Evolutionary conservation across 2,329 filamentous ascomycete species (phyloP).

Genomic region (Cordyceps tenuipes): DNA sequence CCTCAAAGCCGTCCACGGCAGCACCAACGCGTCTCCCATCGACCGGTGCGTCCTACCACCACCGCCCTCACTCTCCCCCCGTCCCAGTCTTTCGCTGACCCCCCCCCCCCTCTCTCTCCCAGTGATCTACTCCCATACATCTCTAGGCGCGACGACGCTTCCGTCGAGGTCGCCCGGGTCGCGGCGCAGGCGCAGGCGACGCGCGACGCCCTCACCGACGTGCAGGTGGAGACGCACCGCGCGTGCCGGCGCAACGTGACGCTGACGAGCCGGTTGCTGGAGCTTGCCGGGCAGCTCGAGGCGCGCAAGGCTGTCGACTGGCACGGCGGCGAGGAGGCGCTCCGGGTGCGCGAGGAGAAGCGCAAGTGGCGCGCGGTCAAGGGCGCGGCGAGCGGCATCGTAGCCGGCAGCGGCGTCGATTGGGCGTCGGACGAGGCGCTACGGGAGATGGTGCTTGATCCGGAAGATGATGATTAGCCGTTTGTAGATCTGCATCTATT

Average conservation of each 20-base stretch:
- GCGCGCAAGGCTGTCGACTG: conserved; percentile 45
- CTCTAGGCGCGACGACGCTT: conserved; percentile 57
- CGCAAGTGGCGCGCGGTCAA: conserved; percentile 69
- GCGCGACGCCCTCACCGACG: conserved; percentile 43
- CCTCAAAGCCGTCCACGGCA: conserved; percentile 67
- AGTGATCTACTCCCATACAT: conserved; percentile 62
- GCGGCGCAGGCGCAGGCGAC: conserved; percentile 43
- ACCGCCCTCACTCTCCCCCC: neutral
- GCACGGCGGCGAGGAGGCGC: conserved; percentile 47
- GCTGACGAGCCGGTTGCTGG: conserved; percentile 54
- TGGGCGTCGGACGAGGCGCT: conserved; percentile 66
- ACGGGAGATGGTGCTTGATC: conserved; percentile 63
- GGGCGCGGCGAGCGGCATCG: conserved; percentile 66
- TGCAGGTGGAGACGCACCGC: conserved; percentile 50
- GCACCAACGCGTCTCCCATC: conserved; percentile 52
- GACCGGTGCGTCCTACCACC: conserved; percentile 51
- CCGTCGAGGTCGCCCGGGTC: conserved; percentile 53
- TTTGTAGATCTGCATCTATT: neutral
- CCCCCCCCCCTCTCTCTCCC: too few species aligned
- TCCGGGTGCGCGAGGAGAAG: conserved; percentile 49
- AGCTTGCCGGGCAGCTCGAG: conserved; percentile 50
- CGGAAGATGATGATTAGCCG: conserved; percentile 36
- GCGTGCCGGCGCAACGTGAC: conserved; percentile 52
- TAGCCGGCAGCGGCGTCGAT: conserved; percentile 74
- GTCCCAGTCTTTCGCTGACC: neutral